Evolutionary conservation across 2,329 filamentous ascomycete species (phyloP).

Genomic region (Amauroascus verrucosus): DNA sequence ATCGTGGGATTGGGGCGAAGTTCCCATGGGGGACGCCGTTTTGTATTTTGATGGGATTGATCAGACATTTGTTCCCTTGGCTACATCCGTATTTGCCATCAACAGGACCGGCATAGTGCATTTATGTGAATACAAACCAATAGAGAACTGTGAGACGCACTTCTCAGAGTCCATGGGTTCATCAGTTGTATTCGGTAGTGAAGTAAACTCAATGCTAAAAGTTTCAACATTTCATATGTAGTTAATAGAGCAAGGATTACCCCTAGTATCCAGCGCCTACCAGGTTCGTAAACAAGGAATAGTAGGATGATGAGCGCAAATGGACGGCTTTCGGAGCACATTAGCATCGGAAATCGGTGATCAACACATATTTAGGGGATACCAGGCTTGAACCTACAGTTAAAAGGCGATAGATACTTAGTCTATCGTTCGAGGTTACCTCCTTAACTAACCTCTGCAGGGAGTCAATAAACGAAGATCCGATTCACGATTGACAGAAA

Average conservation of each 20-base stretch:
- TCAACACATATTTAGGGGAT: not conserved
- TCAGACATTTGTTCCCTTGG: constrained; percentile 29
- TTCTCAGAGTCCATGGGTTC: too few relatives aligned
- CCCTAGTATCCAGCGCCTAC: not conserved
- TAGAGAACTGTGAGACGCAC: too few relatives aligned
- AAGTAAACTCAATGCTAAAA: too few relatives aligned
- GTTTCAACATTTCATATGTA: too few relatives aligned
- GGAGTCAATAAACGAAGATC: too few relatives aligned
- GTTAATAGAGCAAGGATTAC: not conserved
- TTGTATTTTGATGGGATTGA: constrained; percentile 26
- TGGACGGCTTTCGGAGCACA: not conserved
- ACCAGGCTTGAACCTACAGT: not conserved
- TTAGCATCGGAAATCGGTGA: not conserved
- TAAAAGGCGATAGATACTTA: not conserved
- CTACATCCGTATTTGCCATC: constrained; percentile 27
- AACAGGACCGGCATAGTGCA: not conserved
- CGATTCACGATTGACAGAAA: too few relatives aligned
- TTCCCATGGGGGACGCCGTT: constrained; percentile 28
- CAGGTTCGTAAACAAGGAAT: not conserved
- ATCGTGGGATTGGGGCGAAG: constrained; percentile 22
- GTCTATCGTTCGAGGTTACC: too few relatives aligned
- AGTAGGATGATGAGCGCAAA: not conserved
- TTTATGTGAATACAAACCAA: not conserved
- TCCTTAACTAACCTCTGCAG: too few relatives aligned
- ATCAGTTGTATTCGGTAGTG: too few relatives aligned